Conservation (phyloP, 148 eudicot genomes). For the Nepenthes mirabilis region DNA sequence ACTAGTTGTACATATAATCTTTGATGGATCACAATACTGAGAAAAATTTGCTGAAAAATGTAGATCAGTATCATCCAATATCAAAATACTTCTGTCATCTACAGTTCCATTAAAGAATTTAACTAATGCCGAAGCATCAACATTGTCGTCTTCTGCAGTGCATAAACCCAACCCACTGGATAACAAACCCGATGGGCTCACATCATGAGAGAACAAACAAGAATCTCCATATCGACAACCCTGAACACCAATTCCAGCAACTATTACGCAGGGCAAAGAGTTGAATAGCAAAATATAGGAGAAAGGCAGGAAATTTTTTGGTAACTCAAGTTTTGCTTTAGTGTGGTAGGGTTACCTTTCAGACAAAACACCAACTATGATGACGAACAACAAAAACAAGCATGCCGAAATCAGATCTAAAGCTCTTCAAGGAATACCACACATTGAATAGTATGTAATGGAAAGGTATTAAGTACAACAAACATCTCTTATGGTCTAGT, state of each 20-base stretch:
- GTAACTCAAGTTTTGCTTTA: no score
- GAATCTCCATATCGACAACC: slow-evolving; percentile 79
- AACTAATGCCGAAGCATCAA: slow-evolving; percentile 31
- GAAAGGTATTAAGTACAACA: no score
- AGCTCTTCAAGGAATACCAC: no score
- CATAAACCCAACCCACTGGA: slow-evolving; percentile 20
- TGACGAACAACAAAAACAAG: no score
- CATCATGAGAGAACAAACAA: slow-evolving; percentile 63
- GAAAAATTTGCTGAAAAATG: slow-evolving; percentile 45
- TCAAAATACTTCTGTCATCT: slow-evolving; percentile 27
- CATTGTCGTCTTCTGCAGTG: slow-evolving; percentile 38
- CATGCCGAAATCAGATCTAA: no score
- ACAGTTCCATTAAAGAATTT: slow-evolving; percentile 33
- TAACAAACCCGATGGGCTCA: slow-evolving; percentile 18
- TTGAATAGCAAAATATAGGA: not conserved
- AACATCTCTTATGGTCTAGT: no score
- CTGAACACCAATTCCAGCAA: slow-evolving; percentile 18
- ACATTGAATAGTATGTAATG: no score
- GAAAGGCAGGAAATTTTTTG: not conserved
- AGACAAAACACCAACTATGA: no score
- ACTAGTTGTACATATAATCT: slow-evolving; percentile 52
- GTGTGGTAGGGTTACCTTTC: no score
- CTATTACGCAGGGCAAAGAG: not conserved
- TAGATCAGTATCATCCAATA: slow-evolving; percentile 55
- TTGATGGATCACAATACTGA: slow-evolving; percentile 35